phyloP scores from a whole-genome alignment of 345 rosid genomes.

The Eucalyptus guilfoylei region DNA sequence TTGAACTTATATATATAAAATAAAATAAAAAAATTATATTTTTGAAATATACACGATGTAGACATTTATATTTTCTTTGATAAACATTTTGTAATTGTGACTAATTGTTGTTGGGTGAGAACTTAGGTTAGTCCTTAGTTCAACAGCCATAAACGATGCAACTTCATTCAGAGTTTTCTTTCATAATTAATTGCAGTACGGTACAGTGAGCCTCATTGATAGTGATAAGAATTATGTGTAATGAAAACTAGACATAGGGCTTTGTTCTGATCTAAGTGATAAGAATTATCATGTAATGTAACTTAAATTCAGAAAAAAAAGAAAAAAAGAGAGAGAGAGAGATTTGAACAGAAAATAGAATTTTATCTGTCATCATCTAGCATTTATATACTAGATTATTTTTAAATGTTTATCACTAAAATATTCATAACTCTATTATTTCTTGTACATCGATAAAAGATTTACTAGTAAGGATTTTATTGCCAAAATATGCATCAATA shows the following conservation, averaged over 20 bases:
- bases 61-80: background rate
- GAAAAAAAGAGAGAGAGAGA: background rate
- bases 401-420: background rate
- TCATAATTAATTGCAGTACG: background rate
- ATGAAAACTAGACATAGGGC: background rate
- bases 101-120: background rate
- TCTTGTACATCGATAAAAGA: background rate
- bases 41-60: background rate
- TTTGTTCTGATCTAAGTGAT: background rate
- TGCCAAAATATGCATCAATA: background rate
- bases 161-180: background rate
- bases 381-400: background rate
- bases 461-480: background rate
- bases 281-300: background rate
- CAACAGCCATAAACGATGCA: background rate
- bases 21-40: background rate
- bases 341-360: background rate
- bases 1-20: background rate
- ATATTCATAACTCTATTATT: background rate
- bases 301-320: background rate
- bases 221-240: background rate
- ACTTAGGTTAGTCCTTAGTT: background rate
- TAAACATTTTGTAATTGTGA: background rate
- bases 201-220: background rate
- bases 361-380: background rate